Conservation (phyloP, 495 filamentous ascomycete genomes). For the Halenospora varia region DNA sequence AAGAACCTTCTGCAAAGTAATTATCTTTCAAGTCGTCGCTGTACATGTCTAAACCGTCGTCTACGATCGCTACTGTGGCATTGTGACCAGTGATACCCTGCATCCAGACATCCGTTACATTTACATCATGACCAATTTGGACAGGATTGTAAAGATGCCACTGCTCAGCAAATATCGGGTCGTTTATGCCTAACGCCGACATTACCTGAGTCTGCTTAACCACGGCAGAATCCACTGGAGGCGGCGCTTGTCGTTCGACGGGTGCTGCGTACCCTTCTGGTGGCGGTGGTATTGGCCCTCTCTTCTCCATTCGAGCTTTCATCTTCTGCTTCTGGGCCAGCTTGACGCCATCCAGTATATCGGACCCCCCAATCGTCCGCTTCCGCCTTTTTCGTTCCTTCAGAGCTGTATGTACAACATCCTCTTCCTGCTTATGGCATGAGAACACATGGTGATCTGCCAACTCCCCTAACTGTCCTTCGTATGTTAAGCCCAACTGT, state of each 20-base stretch:
- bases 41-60: constrained; percentile 96
- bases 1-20: constrained; percentile 86
- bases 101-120: constrained; percentile 88
- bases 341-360: constrained; percentile 67
- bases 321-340: constrained; percentile 80
- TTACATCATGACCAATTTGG: constrained; percentile 84
- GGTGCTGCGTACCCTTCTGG: constrained; percentile 23
- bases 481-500: constrained; percentile 71
- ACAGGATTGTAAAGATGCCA: constrained; percentile 91
- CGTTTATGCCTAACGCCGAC: constrained; percentile 62
- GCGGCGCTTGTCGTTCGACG: constrained; percentile 30
- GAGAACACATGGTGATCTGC: constrained; percentile 83
- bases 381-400: constrained; percentile 55
- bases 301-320: constrained; percentile 71
- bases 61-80: constrained; percentile 85
- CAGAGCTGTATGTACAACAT: constrained; percentile 31
- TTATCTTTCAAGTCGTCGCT: constrained; percentile 91
- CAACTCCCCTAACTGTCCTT: constrained; percentile 80
- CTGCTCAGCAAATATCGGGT: constrained; percentile 89
- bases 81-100: constrained; percentile 91
- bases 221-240: constrained; percentile 37
- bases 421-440: constrained; percentile 53
- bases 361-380: constrained; percentile 45
- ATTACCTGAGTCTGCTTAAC: constrained; percentile 58
- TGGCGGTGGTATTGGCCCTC: constrained; percentile 50